Evolutionary conservation across 345 rosid genomes (phyloP), one percentile per base, ranked within the genome.

Genomic region (Acer yangbiense): DNA sequence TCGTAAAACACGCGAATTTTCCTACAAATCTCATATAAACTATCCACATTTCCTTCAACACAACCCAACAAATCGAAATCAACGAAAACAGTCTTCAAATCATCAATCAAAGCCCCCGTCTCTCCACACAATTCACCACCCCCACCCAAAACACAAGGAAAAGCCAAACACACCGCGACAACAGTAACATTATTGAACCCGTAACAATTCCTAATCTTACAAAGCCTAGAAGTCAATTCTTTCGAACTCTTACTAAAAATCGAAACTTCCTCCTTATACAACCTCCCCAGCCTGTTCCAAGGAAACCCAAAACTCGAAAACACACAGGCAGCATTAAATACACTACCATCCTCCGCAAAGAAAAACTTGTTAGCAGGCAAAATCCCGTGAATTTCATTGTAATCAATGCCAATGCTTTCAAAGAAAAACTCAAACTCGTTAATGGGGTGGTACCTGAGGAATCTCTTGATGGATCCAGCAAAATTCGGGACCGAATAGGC

Each of bases 401-500:
- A 85, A 76, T 85, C 86, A 65, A 90, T 88, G 50, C 94, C 97
- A 73, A 92, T 89, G 64, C 97, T 90, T 82, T 90, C 97, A 64
- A 85, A 89, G 88, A 92, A 90, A 74, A 92, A 92, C 78, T 89
- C 93, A 76, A 88, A 90, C 76, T 90, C 97, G 81, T 92, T 92
- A 39, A 92, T 82, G 7, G 97, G 97, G 35, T 86, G 82, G 82
- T 92, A 92, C 76, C 94, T 86, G 72, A 92, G 88, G 75, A 79
- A 83, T 66, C 70, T 87, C 54, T 73, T 76, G 25, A 92, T 21
- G 61, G 88, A 83, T 9, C 35, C 82, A 5, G 85, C 74, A 87
- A 89, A 90, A 18, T 76, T 58, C 0, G 87, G 11, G 3, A 75
- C 29, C 9, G 89, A 82, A 81, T 76, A 90, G 67, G 82, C 74